A percentile compares a stretch with the other conserved stretches of the same genome.
phyloP scores from a whole-genome alignment of 371 early-diverging fungal genomes.

The Mucor piriformis region DNA sequence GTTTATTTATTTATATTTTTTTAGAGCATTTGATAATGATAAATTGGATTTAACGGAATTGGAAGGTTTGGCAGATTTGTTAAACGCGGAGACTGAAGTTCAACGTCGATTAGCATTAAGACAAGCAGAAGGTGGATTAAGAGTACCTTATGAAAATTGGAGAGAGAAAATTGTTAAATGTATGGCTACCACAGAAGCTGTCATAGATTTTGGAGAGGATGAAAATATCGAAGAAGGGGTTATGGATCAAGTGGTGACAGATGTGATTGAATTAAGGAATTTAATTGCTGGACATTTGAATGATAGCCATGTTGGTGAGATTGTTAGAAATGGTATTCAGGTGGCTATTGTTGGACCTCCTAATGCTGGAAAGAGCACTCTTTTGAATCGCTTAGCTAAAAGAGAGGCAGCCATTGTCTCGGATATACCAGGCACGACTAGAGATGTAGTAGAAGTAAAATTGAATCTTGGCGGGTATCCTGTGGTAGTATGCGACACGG shows the following conservation, averaged over 20 bases:
- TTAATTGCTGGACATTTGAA: slow-evolving; percentile 59
- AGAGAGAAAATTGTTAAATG: slow-evolving; percentile 59
- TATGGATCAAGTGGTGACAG: slow-evolving; percentile 36
- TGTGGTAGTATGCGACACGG: slow-evolving; percentile 76
- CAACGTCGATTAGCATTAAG: slow-evolving; percentile 72
- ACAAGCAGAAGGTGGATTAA: slow-evolving; percentile 75
- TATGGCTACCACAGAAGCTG: slow-evolving; percentile 75
- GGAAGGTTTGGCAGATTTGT: slow-evolving; percentile 79
- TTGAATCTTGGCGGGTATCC: slow-evolving; percentile 80
- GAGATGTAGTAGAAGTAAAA: slow-evolving; percentile 78
- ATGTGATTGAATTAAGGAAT: slow-evolving; percentile 23
- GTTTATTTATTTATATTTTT: no score
- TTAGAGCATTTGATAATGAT: slow-evolving; percentile 77
- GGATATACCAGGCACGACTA: slow-evolving; percentile 78
- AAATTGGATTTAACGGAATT: slow-evolving; percentile 80
- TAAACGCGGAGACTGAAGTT: slow-evolving; percentile 84
- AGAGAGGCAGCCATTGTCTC: slow-evolving; percentile 84
- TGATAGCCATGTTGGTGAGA: slow-evolving; percentile 74
- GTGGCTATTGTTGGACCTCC: slow-evolving; percentile 81
- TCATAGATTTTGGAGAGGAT: slow-evolving; percentile 86
- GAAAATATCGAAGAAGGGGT: slow-evolving; percentile 79
- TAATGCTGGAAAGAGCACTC: slow-evolving; percentile 83
- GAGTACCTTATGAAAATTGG: slow-evolving; percentile 69
- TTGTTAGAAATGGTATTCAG: slow-evolving; percentile 72
- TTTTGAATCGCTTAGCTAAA: slow-evolving; percentile 73